Evolutionary conservation across 352 stramenopile genomes (phyloP), one percentile per base, ranked within the genome.

Genomic region (Pythium sp.): DNA sequence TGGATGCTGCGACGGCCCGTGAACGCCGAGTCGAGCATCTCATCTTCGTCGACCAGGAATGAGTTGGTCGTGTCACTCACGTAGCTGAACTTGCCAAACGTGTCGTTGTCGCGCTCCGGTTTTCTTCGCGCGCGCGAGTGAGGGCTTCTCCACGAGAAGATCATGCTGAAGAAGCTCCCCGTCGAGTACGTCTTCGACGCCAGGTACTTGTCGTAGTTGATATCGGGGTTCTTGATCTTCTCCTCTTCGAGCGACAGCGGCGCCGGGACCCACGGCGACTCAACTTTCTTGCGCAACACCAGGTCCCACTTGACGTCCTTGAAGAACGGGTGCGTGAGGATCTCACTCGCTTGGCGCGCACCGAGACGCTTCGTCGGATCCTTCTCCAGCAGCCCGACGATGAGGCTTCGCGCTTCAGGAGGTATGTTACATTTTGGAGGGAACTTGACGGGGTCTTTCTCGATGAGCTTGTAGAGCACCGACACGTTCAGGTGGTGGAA

Each of bases 401-500:
- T 93, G 28, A 95, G 66, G 30, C 73, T 91, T 36, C 87, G 83
- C 41, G 86, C 84, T 14, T 95, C 87, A 1, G 81, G 64, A 22
- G 88, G 74, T 34, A 94, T 83, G 38, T 77, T 75, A 63, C 81
- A 85, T 65, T 93, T 91, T 34, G 78, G 79, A 28, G 88, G 87
- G 70, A 97, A 97, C 69, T 92, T 92, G 15, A 97, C 85, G 0
- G 84, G 78, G 59, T 93, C 85, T 67, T 95, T 92, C 67, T 97
- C 84, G 36, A 98, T 97, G 9, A 96, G 75, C 68, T 96, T 91
- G 77, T 97, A 97, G 56, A 97, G 75, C 58, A 94, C 85, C 58
- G 91, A 96, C 34, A 95, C 85, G 70, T 97, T 97, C 53, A 91
- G 56, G 58, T 95, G 89, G 74, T 97, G 93, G 76, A 98, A 98